Percentiles rank a stretch among this genome's conserved stretches.
Conservation (phyloP, 306 rosid species). For the Benincasa hispida region DNA sequence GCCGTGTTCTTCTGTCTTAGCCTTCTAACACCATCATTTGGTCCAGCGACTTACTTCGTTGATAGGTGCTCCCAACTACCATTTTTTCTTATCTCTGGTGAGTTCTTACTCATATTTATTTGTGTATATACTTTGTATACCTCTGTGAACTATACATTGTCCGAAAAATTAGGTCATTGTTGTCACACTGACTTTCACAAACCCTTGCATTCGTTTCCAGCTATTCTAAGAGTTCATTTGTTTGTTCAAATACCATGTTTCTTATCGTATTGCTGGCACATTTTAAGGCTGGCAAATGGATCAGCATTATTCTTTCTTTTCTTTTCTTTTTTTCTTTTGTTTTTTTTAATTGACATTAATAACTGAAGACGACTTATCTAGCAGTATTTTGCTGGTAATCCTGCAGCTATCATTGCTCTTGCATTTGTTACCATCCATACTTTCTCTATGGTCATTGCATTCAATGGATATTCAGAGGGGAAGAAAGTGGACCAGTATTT, state of each 20-base stretch:
- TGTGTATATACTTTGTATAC: background rate
- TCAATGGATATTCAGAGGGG: conserved; percentile 75
- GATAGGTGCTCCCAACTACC: conserved; percentile 72
- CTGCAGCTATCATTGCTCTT: conserved; percentile 74
- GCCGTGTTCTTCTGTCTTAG: conserved; percentile 97
- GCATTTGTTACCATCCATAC: conserved; percentile 93
- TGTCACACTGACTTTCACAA: background rate
- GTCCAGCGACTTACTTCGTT: conserved; percentile 74
- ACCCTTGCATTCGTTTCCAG: background rate
- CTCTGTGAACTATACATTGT: background rate
- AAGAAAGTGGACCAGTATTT: conserved; percentile 62
- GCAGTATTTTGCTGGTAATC: conserved; percentile 9
- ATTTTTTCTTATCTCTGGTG: conserved; percentile 87
- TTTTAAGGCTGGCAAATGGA: background rate
- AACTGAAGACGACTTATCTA: conserved; percentile 1
- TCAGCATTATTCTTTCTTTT: too few relatives aligned
- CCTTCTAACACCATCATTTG: conserved; percentile 88
- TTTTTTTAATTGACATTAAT: background rate
- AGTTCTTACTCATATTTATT: conserved; percentile 9
- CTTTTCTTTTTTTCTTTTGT: too few relatives aligned
- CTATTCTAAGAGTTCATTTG: background rate
- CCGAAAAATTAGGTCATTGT: background rate
- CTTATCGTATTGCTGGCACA: background rate
- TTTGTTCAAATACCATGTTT: background rate
- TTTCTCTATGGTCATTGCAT: conserved; percentile 93